Evolutionary conservation across 306 rosid species (phyloP).

Genomic region (Biancaea sappan): DNA sequence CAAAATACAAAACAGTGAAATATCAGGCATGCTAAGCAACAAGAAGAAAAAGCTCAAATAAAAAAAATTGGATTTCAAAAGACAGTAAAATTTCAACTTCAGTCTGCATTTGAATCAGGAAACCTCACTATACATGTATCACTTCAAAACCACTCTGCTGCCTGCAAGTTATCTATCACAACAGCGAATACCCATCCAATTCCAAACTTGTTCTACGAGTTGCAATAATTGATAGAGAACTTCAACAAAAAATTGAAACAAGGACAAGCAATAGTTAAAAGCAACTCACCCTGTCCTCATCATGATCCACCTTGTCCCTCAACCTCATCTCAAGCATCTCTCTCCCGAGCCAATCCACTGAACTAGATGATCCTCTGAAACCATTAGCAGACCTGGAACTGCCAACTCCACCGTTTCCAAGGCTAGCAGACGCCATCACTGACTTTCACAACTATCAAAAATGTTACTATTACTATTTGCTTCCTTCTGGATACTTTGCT

Average conservation of each 20-base stretch:
- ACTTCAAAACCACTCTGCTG: neutral
- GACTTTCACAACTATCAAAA: slow-evolving; percentile 18
- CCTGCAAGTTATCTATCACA: slow-evolving; percentile 7
- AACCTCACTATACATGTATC: neutral
- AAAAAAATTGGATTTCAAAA: neutral
- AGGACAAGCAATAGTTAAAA: neutral
- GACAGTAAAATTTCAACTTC: neutral
- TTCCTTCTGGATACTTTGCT: slow-evolving; percentile 20
- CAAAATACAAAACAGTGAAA: slow-evolving; percentile 37
- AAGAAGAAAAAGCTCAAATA: slow-evolving; percentile 3
- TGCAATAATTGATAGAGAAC: slow-evolving; percentile 5
- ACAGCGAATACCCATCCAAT: slow-evolving; percentile 9
- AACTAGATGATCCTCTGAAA: slow-evolving; percentile 80
- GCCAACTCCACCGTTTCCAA: slow-evolving; percentile 88
- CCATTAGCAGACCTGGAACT: slow-evolving; percentile 88
- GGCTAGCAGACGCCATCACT: slow-evolving; percentile 85
- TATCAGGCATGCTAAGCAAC: neutral
- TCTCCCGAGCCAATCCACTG: slow-evolving; percentile 98
- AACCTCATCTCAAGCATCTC: slow-evolving; percentile 96
- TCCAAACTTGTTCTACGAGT: neutral
- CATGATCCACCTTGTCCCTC: slow-evolving; percentile 63
- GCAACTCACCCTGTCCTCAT: slow-evolving; percentile 64
- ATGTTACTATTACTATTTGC: slow-evolving; percentile 36
- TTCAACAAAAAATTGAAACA: slow-evolving; percentile 7
- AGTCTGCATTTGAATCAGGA: neutral